Evolutionary conservation across 176 grass and related monocot species (phyloP), one percentile per base, ranked within the genome.

Genomic region (Oropetium thomaeum): DNA sequence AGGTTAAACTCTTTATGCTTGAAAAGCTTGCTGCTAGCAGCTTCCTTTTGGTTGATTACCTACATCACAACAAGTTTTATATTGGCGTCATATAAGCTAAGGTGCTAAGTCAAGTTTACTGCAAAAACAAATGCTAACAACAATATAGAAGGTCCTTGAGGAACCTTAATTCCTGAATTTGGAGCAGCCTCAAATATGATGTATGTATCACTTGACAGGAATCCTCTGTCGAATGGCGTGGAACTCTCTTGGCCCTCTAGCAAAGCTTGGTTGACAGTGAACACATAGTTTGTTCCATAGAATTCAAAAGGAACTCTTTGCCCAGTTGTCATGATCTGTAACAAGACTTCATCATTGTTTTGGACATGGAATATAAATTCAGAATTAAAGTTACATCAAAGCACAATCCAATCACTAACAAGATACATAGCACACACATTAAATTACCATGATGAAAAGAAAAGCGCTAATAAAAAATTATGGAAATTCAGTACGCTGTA

Each of bases 141-240:
- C 2, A 71, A 39, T 57, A 82, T 52, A 78, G 4, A 82, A 44
- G 29, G 19, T 73, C 26, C 9, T 57, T 1, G 1, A 34, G 12
- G 29, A 84, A 99, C 89, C 96, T 99, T 99, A 86, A 99, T 99
- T 85, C 96, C 96, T 52, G 96, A 99, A 84, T 89, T 99, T 81
- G 91, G 87, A 81, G 84, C 79, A 65, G 96, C 74, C 79, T 99
- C 96, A 77, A 99, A 99, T 80, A 98, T 89, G 76, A 98, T 88
- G 63, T 95, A 98, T 33, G 96, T 98, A 44, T 98, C 96, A 41
- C 69, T 90, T 66, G 84, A 87, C 52, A 98, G 74, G 37, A 89
- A 82, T 62, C 96, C 91, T 94, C 91, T 92, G 47, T 92, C 96
- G 58, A 90, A 62, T 1, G 82, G 81, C 15, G 86, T 90, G 32